Conservation (phyloP, 106 monocot species). For the Dioscorea zingiberensis region DNA sequence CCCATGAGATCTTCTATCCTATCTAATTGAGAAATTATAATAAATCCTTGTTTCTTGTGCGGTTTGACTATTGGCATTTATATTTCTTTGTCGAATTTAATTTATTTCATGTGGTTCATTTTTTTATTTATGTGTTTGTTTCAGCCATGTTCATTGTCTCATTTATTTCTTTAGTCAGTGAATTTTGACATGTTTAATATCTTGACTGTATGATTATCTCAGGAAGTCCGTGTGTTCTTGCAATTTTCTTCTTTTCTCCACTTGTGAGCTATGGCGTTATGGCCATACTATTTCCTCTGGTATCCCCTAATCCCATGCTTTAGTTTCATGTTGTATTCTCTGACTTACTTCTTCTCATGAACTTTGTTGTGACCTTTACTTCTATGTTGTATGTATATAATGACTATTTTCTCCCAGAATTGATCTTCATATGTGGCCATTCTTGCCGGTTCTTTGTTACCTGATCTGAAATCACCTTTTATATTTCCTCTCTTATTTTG, state of each 20-base stretch:
- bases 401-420: not conserved
- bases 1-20: no score
- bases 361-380: no score
- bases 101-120: not conserved
- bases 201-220: slow-evolving; percentile 17
- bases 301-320: slow-evolving; percentile 20
- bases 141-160: not conserved
- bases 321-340: not conserved
- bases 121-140: not conserved
- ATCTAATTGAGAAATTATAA: no score
- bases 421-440: not conserved
- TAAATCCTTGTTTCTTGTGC: no score
- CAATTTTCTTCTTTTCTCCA: slow-evolving; percentile 80
- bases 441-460: not conserved
- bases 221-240: slow-evolving; percentile 91
- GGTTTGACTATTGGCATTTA: not conserved
- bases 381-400: not conserved
- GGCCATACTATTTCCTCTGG: slow-evolving; percentile 95
- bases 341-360: not conserved
- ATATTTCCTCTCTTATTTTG: not conserved
- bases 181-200: slow-evolving; percentile 1
- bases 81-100: not conserved
- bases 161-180: not conserved
- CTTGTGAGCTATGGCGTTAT: slow-evolving; percentile 92
- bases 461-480: not conserved